Percentiles rank a stretch among this genome's conserved stretches.
phyloP scores from a whole-genome alignment of 2,329 filamentous ascomycete species.

The Phyllosticta citribraziliensis region DNA sequence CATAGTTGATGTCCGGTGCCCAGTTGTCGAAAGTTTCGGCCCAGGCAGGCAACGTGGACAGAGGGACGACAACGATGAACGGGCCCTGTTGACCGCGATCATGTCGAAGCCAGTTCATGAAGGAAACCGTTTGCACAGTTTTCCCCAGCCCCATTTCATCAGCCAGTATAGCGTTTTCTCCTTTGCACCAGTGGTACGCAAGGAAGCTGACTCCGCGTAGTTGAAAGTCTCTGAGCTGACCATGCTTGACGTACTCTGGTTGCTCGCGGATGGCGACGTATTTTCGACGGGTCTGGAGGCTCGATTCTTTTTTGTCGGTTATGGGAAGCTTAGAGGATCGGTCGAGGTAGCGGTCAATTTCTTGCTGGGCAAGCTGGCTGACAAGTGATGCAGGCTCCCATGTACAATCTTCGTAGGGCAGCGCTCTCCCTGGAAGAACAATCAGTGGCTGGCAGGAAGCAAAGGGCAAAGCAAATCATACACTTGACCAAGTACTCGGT shows the following conservation, averaged over 20 bases:
- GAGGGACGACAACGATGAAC: slow-evolving; percentile 91
- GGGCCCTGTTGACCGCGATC: slow-evolving; percentile 83
- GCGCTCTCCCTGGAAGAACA: slow-evolving; percentile 54
- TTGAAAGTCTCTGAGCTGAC: slow-evolving; percentile 86
- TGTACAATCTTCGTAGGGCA: slow-evolving; percentile 88
- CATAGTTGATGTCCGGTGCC: slow-evolving; percentile 93
- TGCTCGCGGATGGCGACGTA: slow-evolving; percentile 58
- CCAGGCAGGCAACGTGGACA: slow-evolving; percentile 97
- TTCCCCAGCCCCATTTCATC: slow-evolving; percentile 99
- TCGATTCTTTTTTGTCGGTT: slow-evolving; percentile 71
- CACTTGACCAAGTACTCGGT: slow-evolving; percentile 93
- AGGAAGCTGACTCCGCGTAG: slow-evolving; percentile 90
- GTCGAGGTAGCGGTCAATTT: slow-evolving; percentile 86
- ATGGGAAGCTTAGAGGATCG: slow-evolving; percentile 70
- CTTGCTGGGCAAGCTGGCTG: slow-evolving; percentile 68
- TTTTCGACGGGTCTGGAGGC: slow-evolving; percentile 54
- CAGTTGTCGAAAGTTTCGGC: slow-evolving; percentile 95
- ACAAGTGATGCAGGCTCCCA: slow-evolving; percentile 78
- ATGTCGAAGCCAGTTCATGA: slow-evolving; percentile 94
- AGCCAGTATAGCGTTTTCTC: slow-evolving; percentile 91
- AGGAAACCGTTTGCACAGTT: slow-evolving; percentile 93
- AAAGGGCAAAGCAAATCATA: slow-evolving; percentile 21
- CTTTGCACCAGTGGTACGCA: slow-evolving; percentile 88
- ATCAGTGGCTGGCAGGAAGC: slow-evolving; percentile 16
- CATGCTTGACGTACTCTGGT: slow-evolving; percentile 73